Base-by-base conservation (phyloP, 306 rosid species). In the Citrullus amarus region DNA sequence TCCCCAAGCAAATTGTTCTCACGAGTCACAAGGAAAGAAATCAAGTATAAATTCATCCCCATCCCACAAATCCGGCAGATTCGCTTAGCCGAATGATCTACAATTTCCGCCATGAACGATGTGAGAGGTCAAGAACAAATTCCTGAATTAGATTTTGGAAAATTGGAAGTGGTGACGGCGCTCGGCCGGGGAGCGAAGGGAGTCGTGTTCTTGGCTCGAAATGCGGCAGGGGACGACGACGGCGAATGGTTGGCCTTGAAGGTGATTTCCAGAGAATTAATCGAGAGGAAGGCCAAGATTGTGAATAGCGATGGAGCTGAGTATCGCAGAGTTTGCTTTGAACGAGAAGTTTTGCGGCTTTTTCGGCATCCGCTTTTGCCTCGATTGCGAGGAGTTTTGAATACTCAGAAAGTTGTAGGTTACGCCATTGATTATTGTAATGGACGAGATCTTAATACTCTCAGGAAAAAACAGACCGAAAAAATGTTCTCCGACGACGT, bases 161-260 rank as follows among this genome's bases (percentile, higher is more conserved):
- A 87, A 9, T 81, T 95, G 1, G 83, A 79, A 74, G 91, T 89
- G 3, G 65, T 90, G 16, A 84, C 92, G 1, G 93, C 93, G 22
- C 89, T 95, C 38, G 98, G 98, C n/a, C 95, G 97, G 10, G 98
- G 98, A 8, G 98, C 97, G 34, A 91, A 92, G 72, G 98, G 98
- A 17, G 93, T 95, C 10, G 98, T 95, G 60, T 95, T 95, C 65
- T 85, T 87, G 0, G 89, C 91, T 10, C 55, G 75, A 20, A 20
- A 11, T 6, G 9, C 55, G 2, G 10, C 55, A 2, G 34, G 20
- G n/a, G 67, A 60, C 48, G 75, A 76, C 36, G 81, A 51, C 4
- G 81, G n/a, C 4, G 82, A 88, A 51, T 82, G 80, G 83, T 34
- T 92, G 20, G 98, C 98, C 8, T 78, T 95, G 41, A 95, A 95